Base-by-base conservation (phyloP, 768 basidiomycete species). In the Rhodosporidiobolus odoratus region DNA sequence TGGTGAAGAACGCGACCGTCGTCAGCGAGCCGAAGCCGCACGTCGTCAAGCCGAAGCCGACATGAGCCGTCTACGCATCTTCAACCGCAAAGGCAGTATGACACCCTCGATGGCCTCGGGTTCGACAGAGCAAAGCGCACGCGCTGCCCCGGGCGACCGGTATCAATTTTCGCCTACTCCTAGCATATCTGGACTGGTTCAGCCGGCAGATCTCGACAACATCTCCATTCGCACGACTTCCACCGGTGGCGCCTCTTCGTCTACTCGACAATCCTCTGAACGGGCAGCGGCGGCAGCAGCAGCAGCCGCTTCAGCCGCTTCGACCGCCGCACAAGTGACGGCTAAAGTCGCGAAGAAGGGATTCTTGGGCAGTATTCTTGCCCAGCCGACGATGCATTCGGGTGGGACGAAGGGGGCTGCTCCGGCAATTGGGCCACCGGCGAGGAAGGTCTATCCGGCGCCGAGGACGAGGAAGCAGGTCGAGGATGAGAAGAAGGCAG, bases 291-390 rank as follows among this genome's bases (percentile, higher is more conserved):
- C 45, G 15, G 52, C 23, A 16, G 58, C 63, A 13, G 35, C 27
- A 0, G 7, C 19, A 8, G 63, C 58, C 23, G 60, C 60, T 8
- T 10, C 17, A 35, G 43, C 47, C 48, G n/a, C n/a, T n/a, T n/a
- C n/a, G 48, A 10, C 48, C 21, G 48, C 48, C 12, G 12, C 48
- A 7, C 9, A 19, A 50, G 43, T 45, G 30, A 40, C 60, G 10
- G 68, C 50, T 34, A 65, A 65, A 32, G 69, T 50, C 7, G 64
- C 65, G 48, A 71, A 71, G 57, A 66, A 66, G 43, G 70, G 70
- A 34, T 41, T 71, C 47, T 53, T 58, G 13, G 40, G 54, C 16
- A 50, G 65, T 0, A 16, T 71, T 4, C 1, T 63, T 1, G 41
- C 52, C 9, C 60, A 62, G 34, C 70, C 70, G 25, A 66, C 65